A percentile compares a stretch with the other conserved stretches of the same genome.
These are phyloP conservation scores for Fusarium aywerte DNA, from an alignment of 2,329 filamentous ascomycete genomes.

Conservation along the genomic window DNA sequence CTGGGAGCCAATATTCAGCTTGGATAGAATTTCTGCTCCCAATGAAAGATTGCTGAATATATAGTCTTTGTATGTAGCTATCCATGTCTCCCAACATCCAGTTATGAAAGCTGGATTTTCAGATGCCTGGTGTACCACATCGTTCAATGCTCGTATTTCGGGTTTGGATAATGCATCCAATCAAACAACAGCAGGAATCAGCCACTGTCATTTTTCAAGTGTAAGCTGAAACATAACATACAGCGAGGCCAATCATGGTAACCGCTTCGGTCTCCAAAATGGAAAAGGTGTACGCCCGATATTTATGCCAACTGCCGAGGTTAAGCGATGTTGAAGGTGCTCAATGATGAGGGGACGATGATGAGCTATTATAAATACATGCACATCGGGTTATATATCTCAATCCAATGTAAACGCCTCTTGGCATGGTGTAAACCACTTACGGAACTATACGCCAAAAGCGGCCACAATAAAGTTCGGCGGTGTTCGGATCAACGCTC, in stretches of 20 bases:
- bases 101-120: background rate
- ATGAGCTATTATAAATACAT: background rate
- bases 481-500: background rate
- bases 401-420: background rate
- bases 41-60: background rate
- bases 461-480: background rate
- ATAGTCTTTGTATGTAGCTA: background rate
- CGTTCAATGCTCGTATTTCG: slow-evolving; percentile 28
- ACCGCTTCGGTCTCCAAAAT: background rate
- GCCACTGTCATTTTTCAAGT: slow-evolving; percentile 10
- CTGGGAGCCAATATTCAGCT: too few relatives aligned
- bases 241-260: background rate
- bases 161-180: slow-evolving; percentile 13
- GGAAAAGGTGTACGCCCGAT: background rate
- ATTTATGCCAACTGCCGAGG: too few relatives aligned
- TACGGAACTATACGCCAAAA: background rate
- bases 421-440: background rate
- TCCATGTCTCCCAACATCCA: background rate
- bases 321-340: too few relatives aligned
- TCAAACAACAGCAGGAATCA: background rate
- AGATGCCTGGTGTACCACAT: slow-evolving; percentile 18
- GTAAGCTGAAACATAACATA: background rate
- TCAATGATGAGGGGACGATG: background rate
- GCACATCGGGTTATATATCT: background rate
- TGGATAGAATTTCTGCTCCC: too few relatives aligned